Evolutionary conservation across 2,329 filamentous ascomycete species (phyloP).

Genomic region (Onygena corvina): DNA sequence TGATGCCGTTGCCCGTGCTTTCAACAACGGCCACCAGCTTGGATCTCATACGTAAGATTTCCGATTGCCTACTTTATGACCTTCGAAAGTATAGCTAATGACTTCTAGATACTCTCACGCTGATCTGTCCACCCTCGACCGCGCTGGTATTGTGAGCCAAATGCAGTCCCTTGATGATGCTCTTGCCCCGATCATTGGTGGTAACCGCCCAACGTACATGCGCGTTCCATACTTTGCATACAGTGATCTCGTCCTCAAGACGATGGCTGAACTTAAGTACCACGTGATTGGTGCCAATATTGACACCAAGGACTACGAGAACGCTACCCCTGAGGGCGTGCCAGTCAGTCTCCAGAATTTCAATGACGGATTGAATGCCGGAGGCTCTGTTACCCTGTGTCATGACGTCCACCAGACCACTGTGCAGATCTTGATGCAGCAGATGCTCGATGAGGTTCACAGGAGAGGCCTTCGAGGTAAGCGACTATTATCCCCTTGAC

Average conservation of each 20-base stretch:
- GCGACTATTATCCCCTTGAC: neutral
- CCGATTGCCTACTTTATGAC: neutral
- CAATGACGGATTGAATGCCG: neutral
- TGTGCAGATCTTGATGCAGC: slow-evolving; percentile 8
- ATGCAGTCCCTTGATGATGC: slow-evolving; percentile 34
- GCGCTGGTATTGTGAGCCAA: slow-evolving; percentile 25
- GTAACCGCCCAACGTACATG: slow-evolving; percentile 39
- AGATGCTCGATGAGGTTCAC: slow-evolving; percentile 9
- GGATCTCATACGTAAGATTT: slow-evolving; percentile 35
- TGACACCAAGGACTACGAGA: slow-evolving; percentile 35
- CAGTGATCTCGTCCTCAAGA: slow-evolving; percentile 23
- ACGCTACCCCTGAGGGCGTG: slow-evolving; percentile 12
- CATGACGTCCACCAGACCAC: slow-evolving; percentile 11
- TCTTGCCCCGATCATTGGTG: slow-evolving; percentile 29
- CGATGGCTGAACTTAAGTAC: slow-evolving; percentile 35
- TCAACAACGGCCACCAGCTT: slow-evolving; percentile 35
- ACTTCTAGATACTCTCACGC: slow-evolving; percentile 30
- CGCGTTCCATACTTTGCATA: slow-evolving; percentile 35
- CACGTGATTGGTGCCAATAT: slow-evolving; percentile 34
- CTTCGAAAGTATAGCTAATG: neutral
- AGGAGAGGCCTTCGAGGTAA: slow-evolving; percentile 6
- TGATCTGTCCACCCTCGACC: slow-evolving; percentile 27
- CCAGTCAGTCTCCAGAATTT: slow-evolving; percentile 2
- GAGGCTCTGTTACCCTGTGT: slow-evolving; percentile 3
- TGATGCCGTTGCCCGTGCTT: slow-evolving; percentile 23